Conservation (phyloP, 805 yeast species). For the Saccharomycopsis javanensis region DNA sequence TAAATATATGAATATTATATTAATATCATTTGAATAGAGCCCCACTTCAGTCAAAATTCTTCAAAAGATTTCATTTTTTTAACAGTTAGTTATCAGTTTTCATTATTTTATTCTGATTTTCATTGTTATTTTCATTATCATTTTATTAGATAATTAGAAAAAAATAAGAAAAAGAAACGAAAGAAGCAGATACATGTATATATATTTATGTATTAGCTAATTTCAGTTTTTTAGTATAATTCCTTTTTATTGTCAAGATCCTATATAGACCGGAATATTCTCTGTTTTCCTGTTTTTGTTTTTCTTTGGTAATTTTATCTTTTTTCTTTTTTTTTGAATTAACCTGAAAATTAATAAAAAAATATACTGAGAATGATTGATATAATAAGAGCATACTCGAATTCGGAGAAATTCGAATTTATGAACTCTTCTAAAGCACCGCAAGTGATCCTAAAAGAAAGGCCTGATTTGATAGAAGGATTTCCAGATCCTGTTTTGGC, state of each 20-base stretch:
- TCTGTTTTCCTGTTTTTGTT: no score
- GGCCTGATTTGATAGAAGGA: constrained; percentile 42
- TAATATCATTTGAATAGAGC: background rate
- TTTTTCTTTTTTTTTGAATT: background rate
- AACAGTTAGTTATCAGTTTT: background rate
- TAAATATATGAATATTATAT: background rate
- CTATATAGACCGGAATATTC: no score
- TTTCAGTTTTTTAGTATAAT: no score
- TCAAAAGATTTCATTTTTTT: background rate
- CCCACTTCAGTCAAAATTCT: background rate
- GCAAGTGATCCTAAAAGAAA: constrained; percentile 22
- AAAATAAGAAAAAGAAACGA: no score
- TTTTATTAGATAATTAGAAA: no score
- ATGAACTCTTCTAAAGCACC: constrained; percentile 23
- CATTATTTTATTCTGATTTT: no score
- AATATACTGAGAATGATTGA: background rate
- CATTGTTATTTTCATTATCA: no score
- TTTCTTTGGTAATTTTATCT: no score
- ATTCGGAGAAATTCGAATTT: background rate
- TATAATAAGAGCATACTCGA: background rate
- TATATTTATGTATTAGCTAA: no score
- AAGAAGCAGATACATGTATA: no score
- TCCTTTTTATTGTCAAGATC: no score
- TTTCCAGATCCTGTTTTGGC: constrained; percentile 68
- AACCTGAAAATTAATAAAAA: background rate